A percentile compares a stretch with the other conserved stretches of the same genome.
Evolutionary conservation across 805 yeast genomes (phyloP).

Genomic region (Starmerella tilneyi): DNA sequence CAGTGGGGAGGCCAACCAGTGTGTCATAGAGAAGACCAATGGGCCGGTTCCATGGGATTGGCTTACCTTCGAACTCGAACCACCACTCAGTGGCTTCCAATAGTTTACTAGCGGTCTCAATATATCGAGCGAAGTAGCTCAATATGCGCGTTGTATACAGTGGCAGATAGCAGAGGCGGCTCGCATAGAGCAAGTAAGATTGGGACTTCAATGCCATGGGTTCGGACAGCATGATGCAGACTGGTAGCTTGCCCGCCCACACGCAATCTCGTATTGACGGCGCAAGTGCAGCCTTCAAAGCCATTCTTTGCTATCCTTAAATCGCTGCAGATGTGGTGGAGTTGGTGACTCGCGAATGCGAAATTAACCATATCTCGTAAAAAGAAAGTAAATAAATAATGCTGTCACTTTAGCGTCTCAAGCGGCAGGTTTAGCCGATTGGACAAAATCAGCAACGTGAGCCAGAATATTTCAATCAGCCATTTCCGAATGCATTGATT

Average conservation of each 20-base stretch:
- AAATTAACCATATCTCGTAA: too few relatives aligned
- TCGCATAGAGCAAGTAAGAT: conserved; percentile 15
- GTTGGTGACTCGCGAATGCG: too few relatives aligned
- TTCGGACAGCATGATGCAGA: conserved; percentile 11
- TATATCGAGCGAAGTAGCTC: conserved; percentile 17
- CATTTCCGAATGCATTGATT: too few relatives aligned
- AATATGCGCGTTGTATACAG: conserved; percentile 13
- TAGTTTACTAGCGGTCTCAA: conserved; percentile 2
- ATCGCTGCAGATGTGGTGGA: too few relatives aligned
- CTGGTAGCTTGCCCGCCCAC: conserved; percentile 16
- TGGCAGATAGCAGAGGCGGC: conserved; percentile 18
- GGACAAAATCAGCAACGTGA: too few relatives aligned
- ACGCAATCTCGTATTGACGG: conserved; percentile 5
- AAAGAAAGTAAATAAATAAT: too few relatives aligned
- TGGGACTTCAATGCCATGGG: conserved; percentile 20
- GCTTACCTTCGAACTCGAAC: conserved; percentile 16
- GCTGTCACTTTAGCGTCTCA: too few relatives aligned
- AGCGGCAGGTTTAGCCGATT: too few relatives aligned
- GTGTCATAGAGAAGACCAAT: conserved; percentile 23
- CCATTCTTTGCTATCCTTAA: too few relatives aligned
- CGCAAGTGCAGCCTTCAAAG: too few relatives aligned
- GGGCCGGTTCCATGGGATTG: conserved; percentile 22
- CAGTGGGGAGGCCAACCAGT: neutral
- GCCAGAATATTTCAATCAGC: neutral
- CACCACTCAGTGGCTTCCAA: conserved; percentile 10